A percentile compares a stretch with the other conserved stretches of the same genome.
Evolutionary conservation across 2,329 filamentous ascomycete species (phyloP).

Genomic region (Microthyrium microscopicum): DNA sequence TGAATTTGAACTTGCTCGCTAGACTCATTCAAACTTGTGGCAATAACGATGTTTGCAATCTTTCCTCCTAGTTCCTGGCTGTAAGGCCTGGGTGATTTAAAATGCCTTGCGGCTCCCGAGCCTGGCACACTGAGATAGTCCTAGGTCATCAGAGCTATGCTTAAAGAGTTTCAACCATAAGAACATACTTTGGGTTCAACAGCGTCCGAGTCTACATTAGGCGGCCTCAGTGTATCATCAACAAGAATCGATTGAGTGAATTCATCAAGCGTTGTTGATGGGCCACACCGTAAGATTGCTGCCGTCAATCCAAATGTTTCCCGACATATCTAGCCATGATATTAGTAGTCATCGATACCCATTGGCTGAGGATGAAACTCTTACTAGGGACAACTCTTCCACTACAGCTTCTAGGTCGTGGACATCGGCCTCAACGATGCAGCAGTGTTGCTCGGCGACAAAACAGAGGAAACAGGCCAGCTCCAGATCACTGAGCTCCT

Average conservation of each 20-base stretch:
- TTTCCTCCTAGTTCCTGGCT: background rate
- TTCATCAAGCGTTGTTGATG: slow-evolving; percentile 61
- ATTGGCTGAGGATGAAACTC: slow-evolving; percentile 5
- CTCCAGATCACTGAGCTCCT: slow-evolving; percentile 71
- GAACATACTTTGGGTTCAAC: too few species aligned
- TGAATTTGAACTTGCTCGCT: slow-evolving; percentile 70
- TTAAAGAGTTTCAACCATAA: too few species aligned
- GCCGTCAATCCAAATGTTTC: slow-evolving; percentile 58
- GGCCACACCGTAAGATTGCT: slow-evolving; percentile 54
- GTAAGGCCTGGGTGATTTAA: too few species aligned
- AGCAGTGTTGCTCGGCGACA: slow-evolving; percentile 72
- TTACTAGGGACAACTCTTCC: slow-evolving; percentile 55
- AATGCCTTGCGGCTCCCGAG: too few species aligned
- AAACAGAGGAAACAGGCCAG: slow-evolving; percentile 72
- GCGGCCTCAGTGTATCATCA: too few species aligned
- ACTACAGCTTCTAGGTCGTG: slow-evolving; percentile 50
- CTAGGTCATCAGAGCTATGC: too few species aligned
- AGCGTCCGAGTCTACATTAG: too few species aligned
- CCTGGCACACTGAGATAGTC: too few species aligned
- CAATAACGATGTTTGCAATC: slow-evolving; percentile 71
- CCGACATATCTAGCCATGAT: slow-evolving; percentile 3
- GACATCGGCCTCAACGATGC: slow-evolving; percentile 60
- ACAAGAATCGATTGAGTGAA: slow-evolving; percentile 57
- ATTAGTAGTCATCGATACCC: slow-evolving; percentile 5
- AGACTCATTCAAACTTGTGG: slow-evolving; percentile 60